Percentiles rank a stretch among this genome's conserved stretches.
These are phyloP conservation scores for Ulmus americana DNA, from an alignment of 331 rosid genomes.

Conservation along the genomic window DNA sequence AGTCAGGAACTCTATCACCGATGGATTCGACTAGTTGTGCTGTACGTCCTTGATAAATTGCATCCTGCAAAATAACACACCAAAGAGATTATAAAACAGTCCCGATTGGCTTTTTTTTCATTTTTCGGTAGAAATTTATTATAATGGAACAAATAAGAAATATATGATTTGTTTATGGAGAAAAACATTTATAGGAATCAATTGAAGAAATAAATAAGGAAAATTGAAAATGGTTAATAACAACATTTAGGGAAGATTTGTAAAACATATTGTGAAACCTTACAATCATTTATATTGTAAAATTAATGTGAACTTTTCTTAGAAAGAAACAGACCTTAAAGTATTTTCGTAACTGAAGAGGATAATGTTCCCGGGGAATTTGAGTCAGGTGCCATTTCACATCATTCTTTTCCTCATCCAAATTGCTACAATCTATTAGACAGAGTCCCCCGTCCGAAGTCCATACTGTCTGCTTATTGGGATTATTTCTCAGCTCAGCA, in stretches of 20 bases:
- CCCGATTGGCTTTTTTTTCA: background rate
- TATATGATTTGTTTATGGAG: background rate
- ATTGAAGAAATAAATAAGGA: too few relatives aligned
- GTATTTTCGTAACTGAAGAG: background rate
- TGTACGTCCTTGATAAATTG: background rate
- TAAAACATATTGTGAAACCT: too few relatives aligned
- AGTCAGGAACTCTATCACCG: background rate
- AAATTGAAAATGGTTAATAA: too few relatives aligned
- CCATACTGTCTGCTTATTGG: constrained; percentile 1
- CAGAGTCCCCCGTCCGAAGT: background rate
- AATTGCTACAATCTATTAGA: background rate
- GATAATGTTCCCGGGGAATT: background rate
- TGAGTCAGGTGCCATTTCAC: background rate
- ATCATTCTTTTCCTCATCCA: background rate
- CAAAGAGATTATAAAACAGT: background rate
- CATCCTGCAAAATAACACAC: constrained; percentile 4
- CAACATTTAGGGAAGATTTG: too few relatives aligned
- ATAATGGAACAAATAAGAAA: too few relatives aligned
- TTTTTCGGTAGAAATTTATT: background rate
- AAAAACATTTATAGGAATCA: background rate
- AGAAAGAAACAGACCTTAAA: background rate
- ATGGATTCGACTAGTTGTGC: background rate
- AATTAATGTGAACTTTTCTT: too few relatives aligned
- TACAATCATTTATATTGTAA: too few relatives aligned
- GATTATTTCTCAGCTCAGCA: constrained; percentile 1